phyloP scores from a whole-genome alignment of 805 yeast genomes.

The Torulaspora microellipsoides region DNA sequence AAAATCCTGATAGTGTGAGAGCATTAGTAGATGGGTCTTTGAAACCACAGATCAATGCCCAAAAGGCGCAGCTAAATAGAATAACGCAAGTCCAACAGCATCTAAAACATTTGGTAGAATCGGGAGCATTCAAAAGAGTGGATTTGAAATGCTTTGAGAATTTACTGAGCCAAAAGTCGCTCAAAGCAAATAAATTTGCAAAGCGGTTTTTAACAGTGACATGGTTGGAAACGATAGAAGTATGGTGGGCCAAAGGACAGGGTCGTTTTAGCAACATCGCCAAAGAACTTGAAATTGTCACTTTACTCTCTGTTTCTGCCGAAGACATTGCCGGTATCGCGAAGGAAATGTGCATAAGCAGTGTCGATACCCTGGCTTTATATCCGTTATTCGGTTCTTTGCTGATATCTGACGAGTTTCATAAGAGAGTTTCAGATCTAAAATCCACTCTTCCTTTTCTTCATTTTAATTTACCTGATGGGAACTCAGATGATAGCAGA shows the following conservation, averaged over 20 bases:
- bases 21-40: conserved; percentile 50
- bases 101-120: conserved; percentile 43
- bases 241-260: conserved; percentile 51
- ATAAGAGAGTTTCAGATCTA: conserved; percentile 47
- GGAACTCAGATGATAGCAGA: not conserved
- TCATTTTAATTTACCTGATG: conserved; percentile 13
- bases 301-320: conserved; percentile 46
- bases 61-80: conserved; percentile 33
- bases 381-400: conserved; percentile 56
- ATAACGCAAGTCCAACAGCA: conserved; percentile 47
- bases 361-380: conserved; percentile 39
- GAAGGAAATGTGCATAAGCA: conserved; percentile 41
- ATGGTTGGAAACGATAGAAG: conserved; percentile 61
- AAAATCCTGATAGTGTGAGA: conserved; percentile 43
- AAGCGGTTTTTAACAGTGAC: conserved; percentile 48
- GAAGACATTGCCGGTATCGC: conserved; percentile 40
- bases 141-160: conserved; percentile 45
- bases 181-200: conserved; percentile 39
- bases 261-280: conserved; percentile 46
- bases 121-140: conserved; percentile 41
- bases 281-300: conserved; percentile 48
- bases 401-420: conserved; percentile 45
- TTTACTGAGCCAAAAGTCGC: conserved; percentile 35
- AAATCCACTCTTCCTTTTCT: conserved; percentile 49
- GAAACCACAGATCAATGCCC: conserved; percentile 29